A percentile compares a stretch with the other conserved stretches of the same genome.
phyloP scores from a whole-genome alignment of 345 rosid species.

The Erucastrum elatum region DNA sequence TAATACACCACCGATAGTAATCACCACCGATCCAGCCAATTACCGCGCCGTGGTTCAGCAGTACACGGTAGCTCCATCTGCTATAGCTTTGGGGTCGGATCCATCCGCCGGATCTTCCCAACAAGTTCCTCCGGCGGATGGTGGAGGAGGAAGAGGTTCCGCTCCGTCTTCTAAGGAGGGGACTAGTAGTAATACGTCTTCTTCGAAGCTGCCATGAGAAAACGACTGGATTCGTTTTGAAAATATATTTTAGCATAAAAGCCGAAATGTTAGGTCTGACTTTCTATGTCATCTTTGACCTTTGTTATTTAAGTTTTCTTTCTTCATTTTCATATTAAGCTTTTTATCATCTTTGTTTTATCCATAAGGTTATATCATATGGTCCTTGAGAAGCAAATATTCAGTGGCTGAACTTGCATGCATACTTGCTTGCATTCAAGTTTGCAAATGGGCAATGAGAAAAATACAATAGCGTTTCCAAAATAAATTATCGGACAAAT shows the following conservation, averaged over 20 bases:
- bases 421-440: neutral
- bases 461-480: neutral
- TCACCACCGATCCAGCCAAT: slow-evolving; percentile 83
- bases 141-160: slow-evolving; percentile 35
- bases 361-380: slow-evolving; percentile 2
- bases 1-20: slow-evolving; percentile 83
- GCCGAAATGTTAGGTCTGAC: slow-evolving; percentile 47
- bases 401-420: slow-evolving; percentile 3
- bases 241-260: slow-evolving; percentile 29
- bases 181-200: slow-evolving; percentile 31
- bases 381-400: slow-evolving; percentile 3
- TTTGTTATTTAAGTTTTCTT: slow-evolving; percentile 23
- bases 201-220: slow-evolving; percentile 39
- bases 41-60: slow-evolving; percentile 97
- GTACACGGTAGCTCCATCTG: slow-evolving; percentile 78
- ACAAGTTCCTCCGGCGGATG: slow-evolving; percentile 29
- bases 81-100: slow-evolving; percentile 52
- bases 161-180: slow-evolving; percentile 30
- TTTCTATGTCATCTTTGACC: slow-evolving; percentile 37
- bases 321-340: slow-evolving; percentile 6
- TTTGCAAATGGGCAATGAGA: neutral
- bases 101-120: slow-evolving; percentile 35
- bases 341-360: slow-evolving; percentile 1
- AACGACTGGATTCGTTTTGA: slow-evolving; percentile 34
- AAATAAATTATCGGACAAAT: neutral